Evolutionary conservation across 73 alveolate genomes (phyloP), one percentile per base, ranked within the genome.

Genomic region (Stentor coeruleus): DNA sequence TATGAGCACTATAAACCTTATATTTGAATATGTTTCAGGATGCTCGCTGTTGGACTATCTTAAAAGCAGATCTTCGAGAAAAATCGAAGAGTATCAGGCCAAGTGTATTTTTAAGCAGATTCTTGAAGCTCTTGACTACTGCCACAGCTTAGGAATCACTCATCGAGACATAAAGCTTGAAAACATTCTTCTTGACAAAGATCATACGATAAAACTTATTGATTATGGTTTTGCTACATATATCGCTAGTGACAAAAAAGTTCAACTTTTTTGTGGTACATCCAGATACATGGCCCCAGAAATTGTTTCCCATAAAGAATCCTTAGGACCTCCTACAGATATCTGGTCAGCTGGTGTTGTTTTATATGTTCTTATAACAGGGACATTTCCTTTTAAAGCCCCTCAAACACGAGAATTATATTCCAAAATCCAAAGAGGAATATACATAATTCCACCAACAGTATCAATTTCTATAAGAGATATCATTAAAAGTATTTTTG

Each of bases 251-350:
- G 91, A 87, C 36, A 58, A 85, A 84, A 87, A 87, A 59, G 66
- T 85, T 36, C 83, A 74, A 30, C 39, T 85, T 59, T 87, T 84
- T 77, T 87, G 93, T 82, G 99, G 99, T 3, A 96, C 99, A 35
- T 97, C 98, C 2, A 83, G 95, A 33, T 96, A 96, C 84, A 96
- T 96, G 99, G 95, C 99, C 2, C 99, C 99, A 0, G 99, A 96
- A 88, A 88, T 96, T 30, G 94, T 87, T 1, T 37, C 76, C 14
- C 66, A 77, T 59, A 72, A 74, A 20, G 93, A 87, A 38, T 85
- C 83, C 39, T 84, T 73, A 20, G 93, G 93, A 40, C 86, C 86
- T 38, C 91, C 93, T 1, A 85, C 88, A 2, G 93, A 87, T 40
- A 86, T 87, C 58, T 87, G 93, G 88, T 90, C 93, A 2, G 42